phyloP scores from a whole-genome alignment of 345 rosid species.

The Euphorbia lathyris region DNA sequence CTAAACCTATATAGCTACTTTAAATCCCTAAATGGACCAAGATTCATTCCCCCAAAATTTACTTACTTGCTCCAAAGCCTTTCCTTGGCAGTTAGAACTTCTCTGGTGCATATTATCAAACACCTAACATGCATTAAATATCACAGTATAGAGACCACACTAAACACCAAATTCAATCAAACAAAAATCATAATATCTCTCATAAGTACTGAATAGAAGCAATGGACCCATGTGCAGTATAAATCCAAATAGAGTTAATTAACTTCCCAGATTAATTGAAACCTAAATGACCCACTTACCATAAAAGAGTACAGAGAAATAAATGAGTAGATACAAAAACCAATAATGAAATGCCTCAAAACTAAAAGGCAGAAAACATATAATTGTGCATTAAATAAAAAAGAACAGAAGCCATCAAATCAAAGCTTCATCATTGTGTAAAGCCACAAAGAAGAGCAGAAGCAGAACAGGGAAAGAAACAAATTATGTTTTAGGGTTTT shows the following conservation, averaged over 20 bases:
- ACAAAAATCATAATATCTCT: constrained; percentile 18
- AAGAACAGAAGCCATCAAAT: constrained; percentile 11
- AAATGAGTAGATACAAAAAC: not conserved
- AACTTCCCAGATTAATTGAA: constrained; percentile 15
- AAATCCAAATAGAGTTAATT: constrained; percentile 15
- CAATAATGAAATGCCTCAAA: not conserved
- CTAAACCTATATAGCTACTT: not conserved
- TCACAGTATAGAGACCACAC: not conserved
- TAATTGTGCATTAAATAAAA: not conserved
- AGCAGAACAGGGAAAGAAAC: not conserved
- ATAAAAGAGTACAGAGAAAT: not conserved
- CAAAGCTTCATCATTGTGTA: constrained; percentile 16
- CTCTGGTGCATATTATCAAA: constrained; percentile 8
- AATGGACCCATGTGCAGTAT: constrained; percentile 20
- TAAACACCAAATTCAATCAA: constrained; percentile 14
- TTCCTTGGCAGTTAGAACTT: not conserved
- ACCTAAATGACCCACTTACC: not conserved
- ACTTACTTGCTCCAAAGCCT: too few relatives aligned
- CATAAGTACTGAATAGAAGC: constrained; percentile 21
- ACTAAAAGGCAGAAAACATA: constrained; percentile 6
- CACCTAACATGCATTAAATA: constrained; percentile 14
- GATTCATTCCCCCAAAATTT: too few relatives aligned
- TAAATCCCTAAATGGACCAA: not conserved
- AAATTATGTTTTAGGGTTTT: too few relatives aligned
- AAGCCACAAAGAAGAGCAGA: constrained; percentile 11